Conservation (phyloP, 2,329 filamentous ascomycete genomes). For the Penicillium sp. region DNA sequence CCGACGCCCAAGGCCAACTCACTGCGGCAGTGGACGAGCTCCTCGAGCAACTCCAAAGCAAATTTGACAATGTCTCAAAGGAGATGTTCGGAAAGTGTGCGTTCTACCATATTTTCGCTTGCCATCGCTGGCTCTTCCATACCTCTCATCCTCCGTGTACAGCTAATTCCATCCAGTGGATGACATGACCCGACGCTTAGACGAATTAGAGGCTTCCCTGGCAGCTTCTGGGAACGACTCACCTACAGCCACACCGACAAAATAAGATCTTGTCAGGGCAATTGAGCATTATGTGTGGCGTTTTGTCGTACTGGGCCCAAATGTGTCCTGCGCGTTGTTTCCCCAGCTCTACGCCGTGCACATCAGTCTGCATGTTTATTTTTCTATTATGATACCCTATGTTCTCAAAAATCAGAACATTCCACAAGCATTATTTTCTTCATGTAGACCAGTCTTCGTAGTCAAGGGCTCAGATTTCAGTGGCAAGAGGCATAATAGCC, state of each 20-base stretch:
- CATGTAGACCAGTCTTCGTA: too few relatives aligned
- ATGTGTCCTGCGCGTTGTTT: too few relatives aligned
- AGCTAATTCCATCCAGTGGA: conserved; percentile 65
- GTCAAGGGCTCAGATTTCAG: too few relatives aligned
- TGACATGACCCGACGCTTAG: conserved; percentile 83
- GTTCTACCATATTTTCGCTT: conserved; percentile 30
- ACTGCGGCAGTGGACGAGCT: conserved; percentile 81
- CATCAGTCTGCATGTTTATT: conserved; percentile 2
- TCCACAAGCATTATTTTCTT: too few relatives aligned
- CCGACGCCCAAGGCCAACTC: conserved; percentile 53
- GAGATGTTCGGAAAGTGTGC: conserved; percentile 87
- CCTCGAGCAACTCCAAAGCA: conserved; percentile 76
- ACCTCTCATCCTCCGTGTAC: background rate
- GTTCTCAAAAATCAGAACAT: too few relatives aligned
- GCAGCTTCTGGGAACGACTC: conserved; percentile 50
- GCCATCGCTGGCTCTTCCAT: background rate
- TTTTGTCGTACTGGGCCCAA: too few relatives aligned
- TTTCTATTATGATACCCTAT: conserved; percentile 21
- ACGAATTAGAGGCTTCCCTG: conserved; percentile 75
- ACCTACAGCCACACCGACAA: conserved; percentile 18
- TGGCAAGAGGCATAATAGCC: too few relatives aligned
- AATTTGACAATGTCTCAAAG: conserved; percentile 78
- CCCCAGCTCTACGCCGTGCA: too few relatives aligned
- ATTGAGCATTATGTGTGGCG: too few relatives aligned
- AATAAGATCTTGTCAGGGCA: too few relatives aligned